Evolutionary conservation across 2,329 filamentous ascomycete species (phyloP).

Genomic region (Verticillium nonalfalfae): DNA sequence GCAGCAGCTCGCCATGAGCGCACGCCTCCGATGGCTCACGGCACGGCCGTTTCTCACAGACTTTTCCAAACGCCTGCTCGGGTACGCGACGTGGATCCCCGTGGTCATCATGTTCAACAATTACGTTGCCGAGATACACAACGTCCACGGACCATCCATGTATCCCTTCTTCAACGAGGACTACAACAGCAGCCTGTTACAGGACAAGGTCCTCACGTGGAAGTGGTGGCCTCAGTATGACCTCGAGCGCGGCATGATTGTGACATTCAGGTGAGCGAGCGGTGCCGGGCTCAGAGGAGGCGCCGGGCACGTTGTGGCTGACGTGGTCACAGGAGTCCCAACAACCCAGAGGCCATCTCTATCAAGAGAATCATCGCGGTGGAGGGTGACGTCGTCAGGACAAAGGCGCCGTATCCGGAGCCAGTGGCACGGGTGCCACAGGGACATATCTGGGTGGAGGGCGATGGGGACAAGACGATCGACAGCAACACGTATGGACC

Average conservation of each 20-base stretch:
- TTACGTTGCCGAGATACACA: constrained; percentile 51
- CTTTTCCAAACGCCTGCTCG: constrained; percentile 22
- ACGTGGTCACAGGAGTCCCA: constrained; percentile 32
- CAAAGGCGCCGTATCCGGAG: constrained; percentile 53
- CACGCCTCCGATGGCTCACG: constrained; percentile 4
- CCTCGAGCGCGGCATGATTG: constrained; percentile 66
- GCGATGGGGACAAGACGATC: constrained; percentile 68
- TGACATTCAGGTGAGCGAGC: constrained; percentile 54
- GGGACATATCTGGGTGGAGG: constrained; percentile 93
- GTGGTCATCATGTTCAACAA: constrained; percentile 55
- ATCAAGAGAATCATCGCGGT: constrained; percentile 82
- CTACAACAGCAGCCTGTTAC: constrained; percentile 32
- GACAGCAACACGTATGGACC: constrained; percentile 93
- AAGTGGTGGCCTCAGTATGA: constrained; percentile 53
- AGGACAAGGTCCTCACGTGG: constrained; percentile 52
- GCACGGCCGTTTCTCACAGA: constrained; percentile 3
- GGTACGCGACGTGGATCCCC: constrained; percentile 55
- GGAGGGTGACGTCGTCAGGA: constrained; percentile 70
- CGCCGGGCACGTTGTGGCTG: constrained; percentile 2
- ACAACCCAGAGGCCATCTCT: constrained; percentile 59
- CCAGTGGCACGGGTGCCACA: constrained; percentile 60
- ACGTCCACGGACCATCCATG: constrained; percentile 63
- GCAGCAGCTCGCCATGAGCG: constrained; percentile 9
- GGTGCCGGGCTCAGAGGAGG: background rate
- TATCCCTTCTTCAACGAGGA: constrained; percentile 69